A percentile compares a stretch with the other conserved stretches of the same genome.
Conservation (phyloP, 2,329 filamentous ascomycete genomes). For the Arthroderma sp. region DNA sequence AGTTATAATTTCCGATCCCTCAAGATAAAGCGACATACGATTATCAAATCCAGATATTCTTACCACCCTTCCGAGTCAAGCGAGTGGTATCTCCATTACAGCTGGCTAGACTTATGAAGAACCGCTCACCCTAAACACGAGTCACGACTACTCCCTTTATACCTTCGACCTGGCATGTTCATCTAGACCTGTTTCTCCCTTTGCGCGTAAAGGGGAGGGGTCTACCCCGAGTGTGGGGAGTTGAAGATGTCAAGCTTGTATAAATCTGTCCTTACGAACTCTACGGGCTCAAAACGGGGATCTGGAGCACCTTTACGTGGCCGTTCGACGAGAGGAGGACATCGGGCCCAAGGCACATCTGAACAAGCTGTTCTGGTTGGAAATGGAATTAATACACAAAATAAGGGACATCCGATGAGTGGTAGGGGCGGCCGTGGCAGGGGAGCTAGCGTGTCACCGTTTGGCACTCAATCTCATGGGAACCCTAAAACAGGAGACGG, state of each 20-base stretch:
- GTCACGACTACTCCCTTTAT: background rate
- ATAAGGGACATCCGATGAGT: background rate
- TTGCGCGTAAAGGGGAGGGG: background rate
- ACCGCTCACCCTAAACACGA: background rate
- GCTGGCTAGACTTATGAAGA: background rate
- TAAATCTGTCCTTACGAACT: conserved; percentile 1
- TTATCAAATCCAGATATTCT: background rate
- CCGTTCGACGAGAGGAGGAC: background rate
- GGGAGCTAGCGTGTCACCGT: background rate
- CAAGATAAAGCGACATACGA: background rate
- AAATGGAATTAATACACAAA: background rate
- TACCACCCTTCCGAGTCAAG: background rate
- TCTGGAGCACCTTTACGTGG: background rate
- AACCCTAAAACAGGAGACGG: background rate
- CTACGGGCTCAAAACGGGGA: background rate
- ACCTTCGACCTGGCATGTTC: background rate
- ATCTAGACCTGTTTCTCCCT: background rate
- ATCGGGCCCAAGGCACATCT: background rate
- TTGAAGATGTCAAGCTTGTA: conserved; percentile 1
- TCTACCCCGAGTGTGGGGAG: background rate
- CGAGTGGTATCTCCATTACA: background rate
- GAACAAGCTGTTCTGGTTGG: background rate
- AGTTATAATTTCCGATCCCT: background rate
- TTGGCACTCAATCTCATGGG: background rate
- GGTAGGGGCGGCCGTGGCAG: background rate